phyloP scores from a whole-genome alignment of 2,329 filamentous ascomycete species.

The Amylocarpus encephaloides region DNA sequence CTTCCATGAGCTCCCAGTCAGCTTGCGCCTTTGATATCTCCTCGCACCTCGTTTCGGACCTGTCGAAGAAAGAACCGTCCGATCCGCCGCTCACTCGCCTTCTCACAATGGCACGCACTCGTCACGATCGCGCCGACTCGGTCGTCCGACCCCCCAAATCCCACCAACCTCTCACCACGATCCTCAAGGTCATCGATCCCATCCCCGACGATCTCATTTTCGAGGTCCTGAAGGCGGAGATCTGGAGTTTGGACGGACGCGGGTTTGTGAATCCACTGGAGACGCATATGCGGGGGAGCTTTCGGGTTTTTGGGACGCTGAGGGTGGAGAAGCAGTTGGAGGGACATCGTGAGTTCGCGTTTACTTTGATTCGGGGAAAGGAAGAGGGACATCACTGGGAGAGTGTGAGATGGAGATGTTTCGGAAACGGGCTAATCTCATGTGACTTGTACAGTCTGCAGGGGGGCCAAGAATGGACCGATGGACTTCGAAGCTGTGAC shows the following conservation, averaged over 20 bases:
- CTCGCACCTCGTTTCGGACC: no score
- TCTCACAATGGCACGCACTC: no score
- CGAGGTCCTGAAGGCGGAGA: not conserved
- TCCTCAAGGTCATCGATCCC: not conserved
- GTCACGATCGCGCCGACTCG: no score
- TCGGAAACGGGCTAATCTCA: not conserved
- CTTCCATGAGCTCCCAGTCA: no score
- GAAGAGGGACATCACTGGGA: no score
- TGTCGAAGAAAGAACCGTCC: no score
- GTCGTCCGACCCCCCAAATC: not conserved
- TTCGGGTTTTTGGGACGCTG: not conserved
- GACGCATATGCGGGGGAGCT: not conserved
- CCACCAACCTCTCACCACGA: not conserved
- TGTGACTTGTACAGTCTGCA: not conserved
- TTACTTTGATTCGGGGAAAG: not conserved
- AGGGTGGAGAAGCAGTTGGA: not conserved
- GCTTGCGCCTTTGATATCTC: no score
- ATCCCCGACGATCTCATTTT: not conserved
- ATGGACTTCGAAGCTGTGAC: slow-evolving; percentile 4
- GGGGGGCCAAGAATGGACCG: not conserved
- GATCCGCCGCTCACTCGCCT: no score
- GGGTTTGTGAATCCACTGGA: not conserved
- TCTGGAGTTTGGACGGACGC: slow-evolving; percentile 1
- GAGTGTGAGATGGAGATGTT: not conserved
- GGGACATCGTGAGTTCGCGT: not conserved